phyloP scores from a whole-genome alignment of 768 basidiomycete species.

The Termitomyces sp. region DNA sequence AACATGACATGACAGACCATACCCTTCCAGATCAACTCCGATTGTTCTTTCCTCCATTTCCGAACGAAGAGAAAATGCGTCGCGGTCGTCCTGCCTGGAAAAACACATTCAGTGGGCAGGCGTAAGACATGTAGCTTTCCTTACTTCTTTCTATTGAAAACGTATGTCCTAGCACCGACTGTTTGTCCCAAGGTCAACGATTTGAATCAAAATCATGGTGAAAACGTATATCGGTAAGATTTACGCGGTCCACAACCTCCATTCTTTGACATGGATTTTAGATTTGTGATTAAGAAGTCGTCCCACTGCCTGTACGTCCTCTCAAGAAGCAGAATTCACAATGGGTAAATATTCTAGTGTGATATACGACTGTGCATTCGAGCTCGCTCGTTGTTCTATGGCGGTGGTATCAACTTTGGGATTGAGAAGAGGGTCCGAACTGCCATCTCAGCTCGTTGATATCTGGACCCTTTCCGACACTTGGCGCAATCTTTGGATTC shows the following conservation, averaged over 20 bases:
- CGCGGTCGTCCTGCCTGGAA: slow-evolving; percentile 68
- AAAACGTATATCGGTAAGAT: slow-evolving; percentile 71
- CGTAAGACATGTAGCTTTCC: slow-evolving; percentile 36
- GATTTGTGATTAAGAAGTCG: slow-evolving; percentile 41
- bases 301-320: background rate
- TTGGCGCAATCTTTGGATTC: slow-evolving; percentile 4
- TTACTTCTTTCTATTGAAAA: slow-evolving; percentile 3
- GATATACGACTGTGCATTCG: background rate
- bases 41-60: slow-evolving; percentile 85
- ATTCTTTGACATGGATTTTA: slow-evolving; percentile 75
- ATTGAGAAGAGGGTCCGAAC: slow-evolving; percentile 12
- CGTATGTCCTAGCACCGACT: slow-evolving; percentile 45
- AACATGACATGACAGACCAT: slow-evolving; percentile 81
- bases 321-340: background rate
- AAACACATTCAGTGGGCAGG: slow-evolving; percentile 76
- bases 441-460: slow-evolving; percentile 27
- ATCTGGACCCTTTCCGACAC: slow-evolving; percentile 11
- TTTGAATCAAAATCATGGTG: slow-evolving; percentile 44
- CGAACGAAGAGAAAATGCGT: slow-evolving; percentile 89
- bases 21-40: slow-evolving; percentile 65
- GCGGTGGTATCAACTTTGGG: background rate
- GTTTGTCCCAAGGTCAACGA: slow-evolving; percentile 51
- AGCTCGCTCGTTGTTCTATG: background rate
- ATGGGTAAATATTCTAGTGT: background rate
- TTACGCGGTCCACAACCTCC: slow-evolving; percentile 53